Conservation (phyloP, 75 land plant genomes). For the Larix kaempferi region DNA sequence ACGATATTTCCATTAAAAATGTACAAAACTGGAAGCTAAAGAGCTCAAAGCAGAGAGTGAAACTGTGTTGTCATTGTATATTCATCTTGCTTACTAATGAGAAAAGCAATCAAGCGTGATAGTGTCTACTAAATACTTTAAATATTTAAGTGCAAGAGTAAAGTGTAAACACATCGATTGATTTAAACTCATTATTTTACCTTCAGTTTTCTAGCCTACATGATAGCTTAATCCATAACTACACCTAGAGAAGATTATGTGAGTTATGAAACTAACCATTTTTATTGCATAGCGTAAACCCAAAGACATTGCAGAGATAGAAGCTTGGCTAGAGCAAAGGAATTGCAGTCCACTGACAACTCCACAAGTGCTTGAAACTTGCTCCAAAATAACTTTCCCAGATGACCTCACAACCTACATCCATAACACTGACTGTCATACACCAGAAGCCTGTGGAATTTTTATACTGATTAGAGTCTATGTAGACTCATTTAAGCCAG, state of each 20-base stretch:
- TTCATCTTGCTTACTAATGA: too few relatives aligned
- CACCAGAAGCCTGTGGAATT: background rate
- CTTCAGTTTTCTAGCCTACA: too few relatives aligned
- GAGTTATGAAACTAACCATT: slow-evolving; percentile 36
- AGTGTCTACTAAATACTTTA: too few relatives aligned
- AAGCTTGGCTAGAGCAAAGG: slow-evolving; percentile 52
- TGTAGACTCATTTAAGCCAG: background rate
- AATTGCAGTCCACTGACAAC: slow-evolving; percentile 68
- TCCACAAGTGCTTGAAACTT: slow-evolving; percentile 48
- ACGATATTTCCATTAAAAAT: too few relatives aligned
- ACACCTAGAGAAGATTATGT: background rate
- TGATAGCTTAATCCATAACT: background rate
- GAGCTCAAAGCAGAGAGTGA: too few relatives aligned
- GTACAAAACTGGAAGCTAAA: too few relatives aligned
- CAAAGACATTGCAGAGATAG: slow-evolving; percentile 41
- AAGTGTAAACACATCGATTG: too few relatives aligned
- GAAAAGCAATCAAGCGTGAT: too few relatives aligned
- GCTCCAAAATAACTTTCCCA: slow-evolving; percentile 51
- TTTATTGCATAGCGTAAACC: slow-evolving; percentile 69
- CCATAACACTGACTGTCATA: slow-evolving; percentile 1
- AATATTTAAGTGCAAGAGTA: too few relatives aligned
- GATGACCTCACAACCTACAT: slow-evolving; percentile 54
- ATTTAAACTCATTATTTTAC: too few relatives aligned
- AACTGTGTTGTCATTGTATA: too few relatives aligned
- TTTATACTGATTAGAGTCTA: background rate